A percentile compares a stretch with the other conserved stretches of the same genome.
phyloP scores from a whole-genome alignment of 2,329 filamentous ascomycete genomes.

The Talaromyces rugulosus region DNA sequence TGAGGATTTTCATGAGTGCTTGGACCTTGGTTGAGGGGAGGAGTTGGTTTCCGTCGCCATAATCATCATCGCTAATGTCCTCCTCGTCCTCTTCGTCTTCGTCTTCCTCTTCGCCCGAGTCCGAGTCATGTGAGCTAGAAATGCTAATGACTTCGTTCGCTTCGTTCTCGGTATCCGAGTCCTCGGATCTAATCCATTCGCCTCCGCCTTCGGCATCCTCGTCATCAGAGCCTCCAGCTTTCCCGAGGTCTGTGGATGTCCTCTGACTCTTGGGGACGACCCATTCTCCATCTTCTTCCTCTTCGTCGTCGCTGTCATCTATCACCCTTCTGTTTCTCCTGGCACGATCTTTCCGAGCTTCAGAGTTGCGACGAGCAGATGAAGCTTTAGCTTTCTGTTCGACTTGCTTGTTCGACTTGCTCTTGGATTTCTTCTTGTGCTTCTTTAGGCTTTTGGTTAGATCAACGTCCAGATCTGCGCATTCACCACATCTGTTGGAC shows the following conservation, averaged over 20 bases:
- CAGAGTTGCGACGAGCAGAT: slow-evolving; percentile 15
- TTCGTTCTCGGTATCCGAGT: slow-evolving; percentile 53
- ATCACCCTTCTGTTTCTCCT: slow-evolving; percentile 42
- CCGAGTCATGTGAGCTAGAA: slow-evolving; percentile 16
- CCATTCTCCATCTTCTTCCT: slow-evolving; percentile 66
- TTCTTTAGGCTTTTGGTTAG: slow-evolving; percentile 31
- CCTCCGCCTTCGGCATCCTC: slow-evolving; percentile 85
- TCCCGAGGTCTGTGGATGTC: slow-evolving; percentile 57
- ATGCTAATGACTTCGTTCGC: slow-evolving; percentile 17
- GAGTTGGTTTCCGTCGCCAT: slow-evolving; percentile 40
- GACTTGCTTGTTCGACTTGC: slow-evolving; percentile 21
- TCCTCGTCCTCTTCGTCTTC: slow-evolving; percentile 34
- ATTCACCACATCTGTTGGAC: slow-evolving; percentile 65
- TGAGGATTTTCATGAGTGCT: slow-evolving; percentile 74
- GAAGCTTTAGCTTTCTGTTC: neutral
- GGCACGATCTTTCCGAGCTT: slow-evolving; percentile 22
- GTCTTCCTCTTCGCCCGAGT: slow-evolving; percentile 18
- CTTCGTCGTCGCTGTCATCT: slow-evolving; percentile 56
- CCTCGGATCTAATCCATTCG: slow-evolving; percentile 69
- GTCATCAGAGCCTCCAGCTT: slow-evolving; percentile 78
- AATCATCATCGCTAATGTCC: slow-evolving; percentile 16
- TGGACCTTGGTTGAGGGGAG: slow-evolving; percentile 80
- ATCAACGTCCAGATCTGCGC: slow-evolving; percentile 67
- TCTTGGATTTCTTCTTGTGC: slow-evolving; percentile 40
- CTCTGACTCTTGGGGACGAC: slow-evolving; percentile 67